A percentile compares a stretch with the other conserved stretches of the same genome.
phyloP scores from a whole-genome alignment of 495 filamentous ascomycete species.

The Annulohypoxylon nitens region DNA sequence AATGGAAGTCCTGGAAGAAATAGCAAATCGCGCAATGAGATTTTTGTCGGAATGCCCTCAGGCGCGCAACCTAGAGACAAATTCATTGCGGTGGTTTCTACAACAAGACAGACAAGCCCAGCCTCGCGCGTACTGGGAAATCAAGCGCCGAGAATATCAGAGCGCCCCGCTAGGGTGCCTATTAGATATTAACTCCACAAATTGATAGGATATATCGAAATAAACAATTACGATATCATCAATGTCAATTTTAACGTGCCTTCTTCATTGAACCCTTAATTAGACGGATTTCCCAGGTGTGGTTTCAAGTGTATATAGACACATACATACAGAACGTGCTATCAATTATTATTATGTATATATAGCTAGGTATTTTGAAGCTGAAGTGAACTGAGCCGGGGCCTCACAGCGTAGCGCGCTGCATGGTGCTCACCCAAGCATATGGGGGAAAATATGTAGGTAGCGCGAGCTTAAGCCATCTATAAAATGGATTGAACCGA shows the following conservation, averaged over 20 bases:
- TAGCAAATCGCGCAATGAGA: not conserved
- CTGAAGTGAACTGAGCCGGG: not conserved
- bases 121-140: not conserved
- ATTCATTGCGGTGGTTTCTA: not conserved
- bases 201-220: not conserved
- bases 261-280: not conserved
- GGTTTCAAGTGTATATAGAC: not conserved
- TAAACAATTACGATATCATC: conserved; percentile 4
- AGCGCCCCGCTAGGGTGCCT: not conserved
- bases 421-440: not conserved
- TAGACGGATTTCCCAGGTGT: not conserved
- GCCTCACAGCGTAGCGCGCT: not conserved
- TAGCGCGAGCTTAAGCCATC: not conserved
- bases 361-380: not conserved
- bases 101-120: not conserved
- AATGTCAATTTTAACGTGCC: conserved; percentile 4
- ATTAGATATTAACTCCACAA: conserved; percentile 1
- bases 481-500: not conserved
- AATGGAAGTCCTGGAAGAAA: not conserved
- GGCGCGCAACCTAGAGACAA: not conserved
- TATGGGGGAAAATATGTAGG: conserved; percentile 9
- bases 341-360: too few relatives aligned
- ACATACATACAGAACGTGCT: not conserved
- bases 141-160: not conserved
- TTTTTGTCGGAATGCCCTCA: not conserved